Conservation (phyloP, 2,329 filamentous ascomycete species). For the Xylariaceae sp. region DNA sequence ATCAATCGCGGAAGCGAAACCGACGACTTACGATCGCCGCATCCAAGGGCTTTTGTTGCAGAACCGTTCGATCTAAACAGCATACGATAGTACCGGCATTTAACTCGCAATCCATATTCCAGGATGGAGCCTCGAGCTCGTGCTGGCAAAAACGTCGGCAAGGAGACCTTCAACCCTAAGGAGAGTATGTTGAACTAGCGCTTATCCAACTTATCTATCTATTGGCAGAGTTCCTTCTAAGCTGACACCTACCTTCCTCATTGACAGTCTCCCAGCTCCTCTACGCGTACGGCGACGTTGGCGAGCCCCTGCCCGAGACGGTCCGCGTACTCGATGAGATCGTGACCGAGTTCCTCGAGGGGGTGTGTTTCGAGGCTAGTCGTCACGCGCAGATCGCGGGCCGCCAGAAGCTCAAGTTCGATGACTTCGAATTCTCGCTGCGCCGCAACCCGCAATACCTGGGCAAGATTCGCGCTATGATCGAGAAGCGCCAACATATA, state of each 20-base stretch:
- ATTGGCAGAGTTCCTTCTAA: not conserved
- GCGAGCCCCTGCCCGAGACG: constrained; percentile 75
- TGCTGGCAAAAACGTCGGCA: constrained; percentile 74
- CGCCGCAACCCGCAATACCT: constrained; percentile 80
- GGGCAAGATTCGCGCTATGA: constrained; percentile 82
- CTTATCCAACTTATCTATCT: not conserved
- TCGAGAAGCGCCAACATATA: constrained; percentile 83
- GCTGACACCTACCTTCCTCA: constrained; percentile 10
- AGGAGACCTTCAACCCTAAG: constrained; percentile 72
- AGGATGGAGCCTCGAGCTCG: constrained; percentile 71
- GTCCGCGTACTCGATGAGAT: constrained; percentile 90
- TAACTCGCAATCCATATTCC: not conserved
- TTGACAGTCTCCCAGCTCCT: constrained; percentile 65
- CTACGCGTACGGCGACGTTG: constrained; percentile 75
- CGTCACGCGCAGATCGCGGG: constrained; percentile 80
- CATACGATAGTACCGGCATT: no score
- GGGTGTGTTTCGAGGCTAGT: constrained; percentile 85
- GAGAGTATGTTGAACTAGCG: constrained; percentile 60
- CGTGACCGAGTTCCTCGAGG: constrained; percentile 93
- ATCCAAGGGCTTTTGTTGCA: no score
- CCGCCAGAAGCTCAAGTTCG: constrained; percentile 95
- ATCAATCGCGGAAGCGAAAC: no score
- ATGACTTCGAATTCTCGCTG: constrained; percentile 94
- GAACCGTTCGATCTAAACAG: no score
- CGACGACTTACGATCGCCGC: no score